These are phyloP conservation scores for Geranium brycei DNA, from an alignment of 345 rosid genomes.

Conservation along the genomic window DNA sequence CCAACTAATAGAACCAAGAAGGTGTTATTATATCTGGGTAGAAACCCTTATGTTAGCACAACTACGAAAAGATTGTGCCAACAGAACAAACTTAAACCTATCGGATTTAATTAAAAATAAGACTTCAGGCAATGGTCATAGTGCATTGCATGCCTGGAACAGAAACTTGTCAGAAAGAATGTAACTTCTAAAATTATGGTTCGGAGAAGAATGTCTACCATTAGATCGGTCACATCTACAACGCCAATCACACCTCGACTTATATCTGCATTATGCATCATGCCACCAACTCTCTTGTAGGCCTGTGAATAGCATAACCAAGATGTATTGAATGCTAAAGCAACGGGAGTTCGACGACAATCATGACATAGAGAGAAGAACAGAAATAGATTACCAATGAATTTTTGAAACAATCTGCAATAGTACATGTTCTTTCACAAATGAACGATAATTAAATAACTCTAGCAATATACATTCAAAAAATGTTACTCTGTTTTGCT, in stretches of 20 bases:
- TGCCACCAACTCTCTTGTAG: constrained; percentile 29
- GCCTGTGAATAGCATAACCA: constrained; percentile 12
- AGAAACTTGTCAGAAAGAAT: background rate
- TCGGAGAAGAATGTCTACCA: constrained; percentile 16
- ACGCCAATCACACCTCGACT: constrained; percentile 28
- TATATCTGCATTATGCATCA: constrained; percentile 23
- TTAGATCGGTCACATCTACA: constrained; percentile 23
- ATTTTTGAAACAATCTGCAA: too few relatives aligned
- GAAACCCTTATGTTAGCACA: background rate
- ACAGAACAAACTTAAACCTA: background rate
- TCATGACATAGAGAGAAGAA: background rate
- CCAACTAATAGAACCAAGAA: background rate
- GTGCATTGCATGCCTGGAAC: background rate
- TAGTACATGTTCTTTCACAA: background rate
- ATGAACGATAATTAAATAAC: too few relatives aligned
- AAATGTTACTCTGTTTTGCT: too few relatives aligned
- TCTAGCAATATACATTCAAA: background rate
- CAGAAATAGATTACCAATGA: background rate
- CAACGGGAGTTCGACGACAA: background rate
- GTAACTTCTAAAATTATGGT: background rate
- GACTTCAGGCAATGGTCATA: too few relatives aligned
- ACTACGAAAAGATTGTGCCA: background rate
- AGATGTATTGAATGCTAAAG: background rate
- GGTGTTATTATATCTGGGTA: background rate
- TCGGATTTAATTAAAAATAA: too few relatives aligned